A percentile compares a stretch with the other conserved stretches of the same genome.
phyloP scores from a whole-genome alignment of 352 stramenopile species.

The Phytophthora ohioensis region DNA sequence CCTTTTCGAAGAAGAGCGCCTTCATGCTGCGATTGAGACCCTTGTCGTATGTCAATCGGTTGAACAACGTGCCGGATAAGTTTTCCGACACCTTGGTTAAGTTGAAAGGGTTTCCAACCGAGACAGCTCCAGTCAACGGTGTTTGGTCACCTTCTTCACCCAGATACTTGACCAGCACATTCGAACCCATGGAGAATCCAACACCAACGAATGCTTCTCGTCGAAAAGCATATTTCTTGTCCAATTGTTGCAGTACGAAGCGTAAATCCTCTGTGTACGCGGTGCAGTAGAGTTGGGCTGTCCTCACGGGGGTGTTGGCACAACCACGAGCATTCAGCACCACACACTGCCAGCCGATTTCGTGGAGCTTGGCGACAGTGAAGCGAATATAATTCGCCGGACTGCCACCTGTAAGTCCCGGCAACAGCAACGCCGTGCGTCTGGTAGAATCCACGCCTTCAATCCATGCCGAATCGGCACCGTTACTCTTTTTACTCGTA shows the following conservation, averaged over 20 bases:
- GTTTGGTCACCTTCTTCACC: slow-evolving; percentile 59
- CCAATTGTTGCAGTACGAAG: slow-evolving; percentile 47
- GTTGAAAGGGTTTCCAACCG: slow-evolving; percentile 79
- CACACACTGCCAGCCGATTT: slow-evolving; percentile 65
- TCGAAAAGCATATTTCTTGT: slow-evolving; percentile 48
- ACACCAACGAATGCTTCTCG: slow-evolving; percentile 56
- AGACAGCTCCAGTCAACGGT: slow-evolving; percentile 56
- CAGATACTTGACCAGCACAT: slow-evolving; percentile 81
- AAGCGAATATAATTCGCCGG: slow-evolving; percentile 71
- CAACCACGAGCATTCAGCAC: slow-evolving; percentile 77
- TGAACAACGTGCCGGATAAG: slow-evolving; percentile 48
- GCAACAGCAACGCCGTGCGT: slow-evolving; percentile 61
- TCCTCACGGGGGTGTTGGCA: slow-evolving; percentile 61
- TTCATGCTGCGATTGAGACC: slow-evolving; percentile 60
- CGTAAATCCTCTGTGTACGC: slow-evolving; percentile 74
- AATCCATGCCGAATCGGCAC: slow-evolving; percentile 26
- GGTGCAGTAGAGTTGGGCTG: slow-evolving; percentile 63
- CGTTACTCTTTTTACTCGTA: slow-evolving; percentile 16
- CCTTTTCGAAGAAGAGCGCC: slow-evolving; percentile 63
- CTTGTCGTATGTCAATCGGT: slow-evolving; percentile 68
- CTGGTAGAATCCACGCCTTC: slow-evolving; percentile 34
- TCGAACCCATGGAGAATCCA: slow-evolving; percentile 79
- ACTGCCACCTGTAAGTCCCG: slow-evolving; percentile 67
- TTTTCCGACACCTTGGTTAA: slow-evolving; percentile 58
- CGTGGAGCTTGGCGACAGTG: slow-evolving; percentile 49